Evolutionary conservation across 2,329 filamentous ascomycete genomes (phyloP).

Genomic region (Talaromyces marneffei): DNA sequence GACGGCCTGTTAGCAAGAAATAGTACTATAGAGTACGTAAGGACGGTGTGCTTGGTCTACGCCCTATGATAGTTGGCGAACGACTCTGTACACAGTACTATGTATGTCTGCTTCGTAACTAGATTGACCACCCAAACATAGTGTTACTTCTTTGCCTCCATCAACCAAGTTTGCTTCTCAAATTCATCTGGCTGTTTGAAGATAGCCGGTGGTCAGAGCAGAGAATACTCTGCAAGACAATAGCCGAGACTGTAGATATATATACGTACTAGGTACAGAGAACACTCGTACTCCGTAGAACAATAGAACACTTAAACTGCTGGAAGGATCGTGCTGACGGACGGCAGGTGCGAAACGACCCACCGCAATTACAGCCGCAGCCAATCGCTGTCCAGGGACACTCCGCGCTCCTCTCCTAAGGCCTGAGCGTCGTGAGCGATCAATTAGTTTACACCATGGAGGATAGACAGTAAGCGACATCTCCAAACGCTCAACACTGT

Average conservation of each 20-base stretch:
- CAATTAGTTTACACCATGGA: neutral
- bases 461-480: neutral
- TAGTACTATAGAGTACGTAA: too few relatives aligned
- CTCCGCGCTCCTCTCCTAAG: neutral
- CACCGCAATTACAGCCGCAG: neutral
- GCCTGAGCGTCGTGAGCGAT: neutral
- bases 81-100: too few relatives aligned
- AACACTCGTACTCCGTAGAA: too few relatives aligned
- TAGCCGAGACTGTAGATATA: too few relatives aligned
- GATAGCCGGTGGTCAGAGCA: too few relatives aligned
- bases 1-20: neutral
- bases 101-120: neutral
- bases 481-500: neutral
- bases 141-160: too few relatives aligned
- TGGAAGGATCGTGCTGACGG: neutral
- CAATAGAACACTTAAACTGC: too few relatives aligned
- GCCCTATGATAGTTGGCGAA: neutral
- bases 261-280: too few relatives aligned
- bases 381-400: neutral
- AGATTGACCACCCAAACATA: neutral
- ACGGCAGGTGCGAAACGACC: neutral
- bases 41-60: neutral
- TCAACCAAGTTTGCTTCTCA: too few relatives aligned
- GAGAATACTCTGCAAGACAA: too few relatives aligned
- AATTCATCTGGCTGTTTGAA: too few relatives aligned